Conservation (phyloP, 2,329 filamentous ascomycete species). For the Akanthomyces muscarius region DNA sequence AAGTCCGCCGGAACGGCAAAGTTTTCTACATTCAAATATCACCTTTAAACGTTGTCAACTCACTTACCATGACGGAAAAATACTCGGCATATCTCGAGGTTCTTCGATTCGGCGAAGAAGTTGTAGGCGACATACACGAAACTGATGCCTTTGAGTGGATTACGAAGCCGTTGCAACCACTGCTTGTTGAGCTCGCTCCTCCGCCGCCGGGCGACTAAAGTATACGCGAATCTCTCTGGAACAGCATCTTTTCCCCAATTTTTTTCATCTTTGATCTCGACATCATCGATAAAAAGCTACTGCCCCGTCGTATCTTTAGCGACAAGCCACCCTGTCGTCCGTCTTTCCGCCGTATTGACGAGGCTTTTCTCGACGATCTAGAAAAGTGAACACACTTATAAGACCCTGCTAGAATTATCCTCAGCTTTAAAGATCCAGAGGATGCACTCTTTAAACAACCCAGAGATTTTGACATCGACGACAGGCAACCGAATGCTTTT, state of each 20-base stretch:
- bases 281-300: conserved; percentile 13
- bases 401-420: conserved; percentile 20
- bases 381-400: conserved; percentile 24
- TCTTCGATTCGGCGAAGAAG: conserved; percentile 21
- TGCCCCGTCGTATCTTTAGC: not conserved
- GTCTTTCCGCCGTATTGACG: conserved; percentile 19
- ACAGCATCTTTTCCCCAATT: conserved; percentile 21
- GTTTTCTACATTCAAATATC: conserved; percentile 20
- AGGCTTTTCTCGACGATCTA: conserved; percentile 22
- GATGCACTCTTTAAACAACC: conserved; percentile 24
- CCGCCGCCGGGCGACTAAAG: conserved; percentile 6
- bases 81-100: conserved; percentile 21
- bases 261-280: conserved; percentile 22
- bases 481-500: conserved; percentile 22
- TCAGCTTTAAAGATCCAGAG: conserved; percentile 20
- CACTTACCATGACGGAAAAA: conserved; percentile 17
- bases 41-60: conserved; percentile 20
- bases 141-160: conserved; percentile 23
- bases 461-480: conserved; percentile 21
- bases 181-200: conserved; percentile 23
- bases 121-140: conserved; percentile 20
- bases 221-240: conserved; percentile 19
- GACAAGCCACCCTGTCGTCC: conserved; percentile 1
- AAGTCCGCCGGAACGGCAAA: conserved; percentile 22
- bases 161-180: conserved; percentile 20